Evolutionary conservation across 2,329 filamentous ascomycete genomes (phyloP), one percentile per base, ranked within the genome.

Genomic region (Aspergillus pseudotamarii): DNA sequence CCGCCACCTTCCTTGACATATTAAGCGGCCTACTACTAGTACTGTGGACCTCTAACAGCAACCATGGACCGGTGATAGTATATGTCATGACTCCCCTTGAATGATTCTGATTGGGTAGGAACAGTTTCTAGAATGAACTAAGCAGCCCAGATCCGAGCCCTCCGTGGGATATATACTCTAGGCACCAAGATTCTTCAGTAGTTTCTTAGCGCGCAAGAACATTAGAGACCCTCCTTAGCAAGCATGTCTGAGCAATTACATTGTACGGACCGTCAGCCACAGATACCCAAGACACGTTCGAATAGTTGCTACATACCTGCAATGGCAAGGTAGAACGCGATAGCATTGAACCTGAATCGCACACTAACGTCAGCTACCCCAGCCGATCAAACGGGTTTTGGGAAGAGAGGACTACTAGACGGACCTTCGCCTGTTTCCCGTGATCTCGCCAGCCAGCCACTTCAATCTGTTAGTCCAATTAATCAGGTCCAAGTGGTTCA

Each of bases 391-490:
- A 32, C 16, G 26, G 23, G n/a, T 28, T 45, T 46, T n/a, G 45
- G 56, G 19, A 23, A 54, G 4, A 23, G 28, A 54, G 23, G 21
- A 23, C n/a, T 11, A 54, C 12, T 38, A 10, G 43, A 48, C 80
- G 64, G 57, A 86, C 82, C 83, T 86, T 68, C 81, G 78, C 73
- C 83, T 84, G 62, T 83, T 83, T 4, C 87, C 85, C 2, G 83
- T 84, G 59, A 89, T 69, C 62, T 83, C 79, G 72, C 84, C 86
- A 56, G 86, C 79, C 62, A 85, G 80, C 84, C 85, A 87, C 68
- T 87, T 84, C 43, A 88, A 69, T 34, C 86, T 79, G 66, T 88
- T 89, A 32, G 85, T 87, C 87, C 87, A 89, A 68, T 89, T 89
- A 74, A 89, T 89, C 65, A 89, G 72, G 68, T 89, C 87, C 54